A percentile compares a stretch with the other conserved stretches of the same genome.
phyloP scores from a whole-genome alignment of 768 basidiomycete species.

The Mycena albidolilacea region DNA sequence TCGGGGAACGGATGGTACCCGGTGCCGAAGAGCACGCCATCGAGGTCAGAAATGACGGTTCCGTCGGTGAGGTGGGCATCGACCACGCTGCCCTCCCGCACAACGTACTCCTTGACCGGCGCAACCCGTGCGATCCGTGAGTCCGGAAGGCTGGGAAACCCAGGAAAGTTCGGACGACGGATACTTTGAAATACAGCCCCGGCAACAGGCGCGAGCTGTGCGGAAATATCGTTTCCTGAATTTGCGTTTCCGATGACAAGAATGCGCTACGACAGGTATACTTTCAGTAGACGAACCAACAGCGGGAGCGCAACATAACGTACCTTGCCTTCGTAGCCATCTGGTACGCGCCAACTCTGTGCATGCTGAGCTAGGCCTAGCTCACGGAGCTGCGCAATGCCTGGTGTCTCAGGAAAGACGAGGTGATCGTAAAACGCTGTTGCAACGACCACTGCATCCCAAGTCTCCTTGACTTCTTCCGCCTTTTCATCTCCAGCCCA shows the following conservation, averaged over 20 bases:
- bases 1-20: conserved; percentile 48
- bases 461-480: conserved; percentile 51
- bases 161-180: conserved; percentile 46
- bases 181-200: conserved; percentile 43
- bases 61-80: conserved; percentile 43
- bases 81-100: conserved; percentile 15
- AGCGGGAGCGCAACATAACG: neutral
- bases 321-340: conserved; percentile 53
- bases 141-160: conserved; percentile 51
- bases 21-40: conserved; percentile 50
- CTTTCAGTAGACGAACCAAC: neutral
- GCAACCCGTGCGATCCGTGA: conserved; percentile 47
- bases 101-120: conserved; percentile 44
- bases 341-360: conserved; percentile 58
- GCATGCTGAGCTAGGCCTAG: conserved; percentile 56
- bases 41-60: conserved; percentile 44
- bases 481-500: conserved; percentile 47
- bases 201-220: conserved; percentile 47
- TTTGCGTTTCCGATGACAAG: conserved; percentile 53
- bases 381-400: conserved; percentile 50
- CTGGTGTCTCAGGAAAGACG: conserved; percentile 60
- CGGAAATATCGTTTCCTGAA: conserved; percentile 52
- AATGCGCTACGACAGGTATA: conserved; percentile 28
- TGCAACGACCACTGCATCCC: conserved; percentile 67
- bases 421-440: conserved; percentile 63